Percentiles rank a stretch among this genome's conserved stretches.
Evolutionary conservation across 257 asterid species (phyloP).

Genomic region (Haberlea rhodopensis): DNA sequence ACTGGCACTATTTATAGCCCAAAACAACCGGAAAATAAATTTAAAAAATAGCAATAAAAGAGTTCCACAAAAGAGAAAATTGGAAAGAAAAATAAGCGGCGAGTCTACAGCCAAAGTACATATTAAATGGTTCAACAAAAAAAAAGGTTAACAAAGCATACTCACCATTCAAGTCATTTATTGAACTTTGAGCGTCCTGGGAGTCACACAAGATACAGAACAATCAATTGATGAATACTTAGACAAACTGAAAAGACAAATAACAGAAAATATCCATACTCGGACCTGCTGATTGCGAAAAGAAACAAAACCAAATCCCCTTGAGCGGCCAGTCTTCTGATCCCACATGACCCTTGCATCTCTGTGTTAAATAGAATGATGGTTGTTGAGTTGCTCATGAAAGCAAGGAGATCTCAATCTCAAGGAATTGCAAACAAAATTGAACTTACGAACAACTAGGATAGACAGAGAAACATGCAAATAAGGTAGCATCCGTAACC

Average conservation of each 20-base stretch:
- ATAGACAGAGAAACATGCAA: slow-evolving; percentile 69
- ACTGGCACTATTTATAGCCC: neutral
- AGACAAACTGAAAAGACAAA: neutral
- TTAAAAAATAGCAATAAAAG: neutral
- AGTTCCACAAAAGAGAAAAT: neutral
- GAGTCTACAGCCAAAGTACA: slow-evolving; percentile 3
- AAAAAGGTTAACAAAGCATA: neutral
- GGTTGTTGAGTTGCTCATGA: neutral
- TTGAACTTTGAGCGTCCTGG: slow-evolving; percentile 86
- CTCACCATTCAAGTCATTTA: slow-evolving; percentile 79
- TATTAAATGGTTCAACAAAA: neutral
- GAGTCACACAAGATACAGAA: slow-evolving; percentile 17
- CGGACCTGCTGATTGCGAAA: slow-evolving; percentile 79
- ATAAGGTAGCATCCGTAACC: slow-evolving; percentile 80
- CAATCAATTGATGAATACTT: slow-evolving; percentile 4
- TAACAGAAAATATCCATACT: neutral
- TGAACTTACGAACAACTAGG: slow-evolving; percentile 67
- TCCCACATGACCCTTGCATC: slow-evolving; percentile 99
- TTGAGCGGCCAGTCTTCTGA: slow-evolving; percentile 88
- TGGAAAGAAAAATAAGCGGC: neutral
- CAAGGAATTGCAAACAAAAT: neutral
- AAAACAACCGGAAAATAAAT: neutral
- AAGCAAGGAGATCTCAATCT: slow-evolving; percentile 1
- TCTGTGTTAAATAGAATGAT: slow-evolving; percentile 37
- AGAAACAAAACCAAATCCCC: slow-evolving; percentile 93